Evolutionary conservation across 1,284 basidiomycete species (phyloP).

Genomic region (Ustilago bromivora): DNA sequence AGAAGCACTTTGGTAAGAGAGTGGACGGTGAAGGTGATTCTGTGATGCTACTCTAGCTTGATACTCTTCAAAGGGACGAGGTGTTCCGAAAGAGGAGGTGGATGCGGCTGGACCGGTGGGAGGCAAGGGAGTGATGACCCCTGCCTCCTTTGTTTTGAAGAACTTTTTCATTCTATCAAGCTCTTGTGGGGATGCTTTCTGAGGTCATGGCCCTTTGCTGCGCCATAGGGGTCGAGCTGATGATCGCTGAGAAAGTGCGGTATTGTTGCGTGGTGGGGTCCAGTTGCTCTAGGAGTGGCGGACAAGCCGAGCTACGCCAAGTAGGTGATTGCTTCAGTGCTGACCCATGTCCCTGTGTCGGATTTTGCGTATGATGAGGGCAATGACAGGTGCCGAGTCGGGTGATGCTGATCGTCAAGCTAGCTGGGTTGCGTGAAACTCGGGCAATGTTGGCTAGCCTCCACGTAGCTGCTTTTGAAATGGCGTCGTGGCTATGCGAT

Average conservation of each 20-base stretch:
- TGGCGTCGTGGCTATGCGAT: not conserved
- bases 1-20: slow-evolving; percentile 26
- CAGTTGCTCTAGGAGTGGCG: not conserved
- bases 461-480: not conserved
- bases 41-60: slow-evolving; percentile 36
- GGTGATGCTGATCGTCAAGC: not conserved
- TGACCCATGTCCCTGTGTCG: not conserved
- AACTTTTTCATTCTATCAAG: slow-evolving; percentile 43
- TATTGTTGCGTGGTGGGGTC: too few species aligned
- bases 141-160: slow-evolving; percentile 47
- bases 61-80: slow-evolving; percentile 43
- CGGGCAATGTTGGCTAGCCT: not conserved
- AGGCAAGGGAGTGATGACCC: slow-evolving; percentile 50
- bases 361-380: not conserved
- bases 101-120: slow-evolving; percentile 24
- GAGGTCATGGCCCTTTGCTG: slow-evolving; percentile 20
- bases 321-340: not conserved
- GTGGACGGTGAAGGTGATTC: slow-evolving; percentile 17
- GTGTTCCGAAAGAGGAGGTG: slow-evolving; percentile 35
- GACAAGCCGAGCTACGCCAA: not conserved
- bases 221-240: not conserved
- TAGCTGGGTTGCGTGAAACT: not conserved
- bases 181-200: not conserved
- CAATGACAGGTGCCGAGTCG: not conserved
- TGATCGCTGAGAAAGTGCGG: not conserved